Evolutionary conservation across 306 rosid genomes (phyloP), one percentile per base, ranked within the genome.

Genomic region (Quercus gilva): DNA sequence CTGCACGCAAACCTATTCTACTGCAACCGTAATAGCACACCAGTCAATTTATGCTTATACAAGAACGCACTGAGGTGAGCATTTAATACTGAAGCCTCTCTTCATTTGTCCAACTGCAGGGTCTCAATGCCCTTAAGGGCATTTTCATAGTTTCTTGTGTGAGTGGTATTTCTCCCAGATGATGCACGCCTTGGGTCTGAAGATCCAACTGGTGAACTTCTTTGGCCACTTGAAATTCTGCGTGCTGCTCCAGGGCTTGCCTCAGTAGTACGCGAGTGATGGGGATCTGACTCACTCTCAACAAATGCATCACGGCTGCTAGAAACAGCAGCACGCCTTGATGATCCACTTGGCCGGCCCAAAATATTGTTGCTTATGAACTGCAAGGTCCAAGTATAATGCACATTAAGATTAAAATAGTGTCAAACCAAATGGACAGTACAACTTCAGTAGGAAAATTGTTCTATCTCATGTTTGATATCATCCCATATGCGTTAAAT

Each of bases 261-360:
- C 74, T 92, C 96, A 1, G 88, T 84, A 20, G 97, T 81, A 7
- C 87, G 94, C 2, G 89, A 56, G 19, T 93, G 97, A 69, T 78
- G 73, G 26, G 84, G 74, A 68, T 94, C 97, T 29, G 92, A 87
- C 78, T 94, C 98, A n/a, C 91, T 85, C 76, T 91, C 89, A 71
- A 78, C 80, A 73, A 86, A 87, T 64, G 95, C 94, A 20, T 94
- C 96, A 3, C 94, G 91, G 74, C 94, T 87, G 87, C 94, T 60
- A 69, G 98, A 89, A 79, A 85, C 90, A 71, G 92, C 97, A 61
- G 86, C 94, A 59, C 94, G 94, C 87, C 97, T 89, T n/a, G 94
- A 84, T 76, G 97, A 89, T 77, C 97, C 98, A 82, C 93, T 84
- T 23, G 98, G 85, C 74, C 90, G 91, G 60, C 97, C 97, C 82